These are phyloP conservation scores for Penicillium janthinellum DNA, from an alignment of 2,329 filamentous ascomycete species.

Conservation along the genomic window DNA sequence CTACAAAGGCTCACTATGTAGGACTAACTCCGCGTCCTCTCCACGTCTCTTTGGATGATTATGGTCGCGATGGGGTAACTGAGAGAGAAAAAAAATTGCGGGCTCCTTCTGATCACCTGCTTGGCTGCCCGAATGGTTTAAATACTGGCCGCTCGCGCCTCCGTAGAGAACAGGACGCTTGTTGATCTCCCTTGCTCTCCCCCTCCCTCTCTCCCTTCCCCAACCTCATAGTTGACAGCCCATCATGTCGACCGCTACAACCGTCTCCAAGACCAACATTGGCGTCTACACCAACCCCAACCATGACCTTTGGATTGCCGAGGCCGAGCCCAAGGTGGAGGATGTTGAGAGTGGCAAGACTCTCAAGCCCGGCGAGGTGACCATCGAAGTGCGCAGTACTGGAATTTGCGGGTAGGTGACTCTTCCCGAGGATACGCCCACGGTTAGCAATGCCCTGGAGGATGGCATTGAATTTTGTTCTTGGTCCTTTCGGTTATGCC, in stretches of 20 bases:
- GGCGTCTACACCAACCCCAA: slow-evolving; percentile 93
- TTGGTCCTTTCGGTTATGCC: neutral
- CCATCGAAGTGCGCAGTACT: slow-evolving; percentile 85
- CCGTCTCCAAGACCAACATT: slow-evolving; percentile 77
- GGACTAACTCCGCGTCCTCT: slow-evolving; percentile 2
- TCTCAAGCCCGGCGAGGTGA: slow-evolving; percentile 80
- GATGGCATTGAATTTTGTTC: neutral
- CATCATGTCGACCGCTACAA: slow-evolving; percentile 35
- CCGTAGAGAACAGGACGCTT: neutral
- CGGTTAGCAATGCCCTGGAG: too few relatives aligned
- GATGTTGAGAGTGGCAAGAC: slow-evolving; percentile 68
- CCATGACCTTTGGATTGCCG: slow-evolving; percentile 86
- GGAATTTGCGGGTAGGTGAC: slow-evolving; percentile 83
- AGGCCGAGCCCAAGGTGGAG: slow-evolving; percentile 74
- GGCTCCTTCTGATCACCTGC: slow-evolving; percentile 4
- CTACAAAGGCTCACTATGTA: neutral
- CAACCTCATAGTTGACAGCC: slow-evolving; percentile 1
- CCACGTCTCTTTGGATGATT: neutral
- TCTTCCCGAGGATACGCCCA: neutral
- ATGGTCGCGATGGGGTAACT: slow-evolving; percentile 2
- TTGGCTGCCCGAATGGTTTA: slow-evolving; percentile 1
- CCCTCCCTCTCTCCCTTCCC: slow-evolving; percentile 2
- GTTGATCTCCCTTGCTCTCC: slow-evolving; percentile 9
- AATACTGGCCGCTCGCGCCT: neutral
- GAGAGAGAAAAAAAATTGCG: neutral